Conservation (phyloP, 2,329 filamentous ascomycete genomes). For the Gnomoniopsis sp. region DNA sequence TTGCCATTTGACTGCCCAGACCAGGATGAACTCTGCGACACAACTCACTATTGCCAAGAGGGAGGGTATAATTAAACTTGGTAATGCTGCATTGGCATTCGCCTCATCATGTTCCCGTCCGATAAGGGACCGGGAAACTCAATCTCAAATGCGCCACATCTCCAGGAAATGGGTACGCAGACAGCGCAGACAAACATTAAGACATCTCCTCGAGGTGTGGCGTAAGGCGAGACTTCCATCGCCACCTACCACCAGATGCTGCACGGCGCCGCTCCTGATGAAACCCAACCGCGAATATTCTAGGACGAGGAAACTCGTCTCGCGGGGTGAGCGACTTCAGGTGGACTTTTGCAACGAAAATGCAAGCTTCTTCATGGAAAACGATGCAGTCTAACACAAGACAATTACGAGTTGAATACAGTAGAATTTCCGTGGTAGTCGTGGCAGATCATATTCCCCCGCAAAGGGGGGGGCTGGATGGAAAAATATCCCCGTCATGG, state of each 20-base stretch:
- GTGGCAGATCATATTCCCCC: not conserved
- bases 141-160: no score
- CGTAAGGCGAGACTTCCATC: slow-evolving; percentile 5
- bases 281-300: not conserved
- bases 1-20: not conserved
- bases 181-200: no score
- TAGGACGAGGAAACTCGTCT: no score
- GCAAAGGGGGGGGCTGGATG: not conserved
- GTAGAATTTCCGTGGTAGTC: not conserved
- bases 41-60: no score
- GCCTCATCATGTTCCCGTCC: no score
- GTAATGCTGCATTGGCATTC: no score
- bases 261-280: slow-evolving; percentile 9
- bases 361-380: not conserved
- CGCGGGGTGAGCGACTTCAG: no score
- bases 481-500: no score
- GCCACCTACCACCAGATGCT: slow-evolving; percentile 12
- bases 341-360: no score
- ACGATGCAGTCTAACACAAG: not conserved
- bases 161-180: not conserved
- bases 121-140: no score
- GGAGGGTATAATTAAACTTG: no score
- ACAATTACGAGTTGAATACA: not conserved
- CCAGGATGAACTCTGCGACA: no score
- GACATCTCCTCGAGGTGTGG: not conserved